Evolutionary conservation across 805 yeast genomes (phyloP), one percentile per base, ranked within the genome.

Genomic region (Millerozyma acaciae): DNA sequence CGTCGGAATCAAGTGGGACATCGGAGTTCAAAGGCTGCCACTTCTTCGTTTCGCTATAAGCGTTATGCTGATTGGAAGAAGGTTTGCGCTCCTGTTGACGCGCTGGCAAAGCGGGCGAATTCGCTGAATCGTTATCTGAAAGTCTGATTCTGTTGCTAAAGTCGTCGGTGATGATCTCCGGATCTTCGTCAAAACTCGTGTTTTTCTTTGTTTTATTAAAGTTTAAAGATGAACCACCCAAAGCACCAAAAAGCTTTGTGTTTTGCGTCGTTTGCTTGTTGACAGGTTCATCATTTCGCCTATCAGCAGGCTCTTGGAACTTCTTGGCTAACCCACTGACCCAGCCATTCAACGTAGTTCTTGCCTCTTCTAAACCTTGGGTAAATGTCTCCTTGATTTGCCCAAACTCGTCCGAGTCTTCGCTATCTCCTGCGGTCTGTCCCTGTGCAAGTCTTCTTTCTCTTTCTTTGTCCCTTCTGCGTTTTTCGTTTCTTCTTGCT

Each of bases 291-390:
- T 30, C 42, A 17, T 36, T 37, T 23, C 39, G 39, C 13, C 43
- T 39, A 5, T 46, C 48, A 27, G 46, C 55, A 35, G 43, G 50
- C 1, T 45, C 55, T 36, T 52, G 60, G 38, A 66, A 59, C 47
- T 68, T 73, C 62, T 76, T 78, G 20, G 80, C 71, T 37, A 85
- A 51, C 10, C 79, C 84, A 39, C 75, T 75, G 30, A 85, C 76
- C 95, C 96, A 88, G 10, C 78, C 73, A 40, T 83, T 80, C 38
- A 88, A 76, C 35, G 82, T 80, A 29, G 74, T 68, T 35, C 80
- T 76, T 2, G 96, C 87, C 47, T 86, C 96, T 48, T 82, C 88
- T 28, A 88, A 69, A 14, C 90, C 87, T 50, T 80, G 80, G 26
- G 75, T 68, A 33, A 89, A 71, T 32, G 78, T 74, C 36, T 81